Evolutionary conservation across 305 asterid genomes (phyloP), one percentile per base, ranked within the genome.

Genomic region (Fraxinus sp.): DNA sequence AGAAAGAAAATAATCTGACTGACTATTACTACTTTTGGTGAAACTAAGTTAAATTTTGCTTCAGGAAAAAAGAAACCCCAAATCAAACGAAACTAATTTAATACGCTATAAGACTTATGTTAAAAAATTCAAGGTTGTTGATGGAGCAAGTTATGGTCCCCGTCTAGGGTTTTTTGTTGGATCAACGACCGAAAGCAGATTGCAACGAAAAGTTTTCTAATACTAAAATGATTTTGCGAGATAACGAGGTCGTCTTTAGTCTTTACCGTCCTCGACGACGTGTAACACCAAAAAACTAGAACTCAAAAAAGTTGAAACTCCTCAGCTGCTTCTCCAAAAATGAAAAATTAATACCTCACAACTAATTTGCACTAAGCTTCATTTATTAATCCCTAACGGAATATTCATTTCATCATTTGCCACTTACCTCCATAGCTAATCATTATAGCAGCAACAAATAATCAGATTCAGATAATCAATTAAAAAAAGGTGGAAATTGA

Each of bases 161-260:
- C 68, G 36, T 68, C 74, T 46, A 66, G 74, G 82, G 74, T 49
- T 82, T 70, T 81, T 66, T 33, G 6, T 46, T 30, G 81, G 79
- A 76, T 62, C 36, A 10, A 10, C 36, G 36, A 32, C 64, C 64
- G 20, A 81, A 33, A 72, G 37, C 35, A 76, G 57, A 46, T 26
- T 49, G 77, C 57, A 28, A 77, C 26, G 35, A 32, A 77, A 39
- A 37, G 59, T 57, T 20, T 36, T 18, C 62, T 7, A 3, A 46
- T 0, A 9, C 36, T 8, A 11, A 30, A 70, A 70, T 70, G 75
- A 30, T 30, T 26, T 70, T 5, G 18, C 41, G 39, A 70, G 39
- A 70, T 70, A 70, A 70, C 41, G 22, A 70, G 41, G 75, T 30
- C 75, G 75, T 14, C 75, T 70, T 32, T 6, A 70, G 20, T 52